Conservation (phyloP, 1,284 basidiomycete species). For the Microbotryomycetes sp. region DNA sequence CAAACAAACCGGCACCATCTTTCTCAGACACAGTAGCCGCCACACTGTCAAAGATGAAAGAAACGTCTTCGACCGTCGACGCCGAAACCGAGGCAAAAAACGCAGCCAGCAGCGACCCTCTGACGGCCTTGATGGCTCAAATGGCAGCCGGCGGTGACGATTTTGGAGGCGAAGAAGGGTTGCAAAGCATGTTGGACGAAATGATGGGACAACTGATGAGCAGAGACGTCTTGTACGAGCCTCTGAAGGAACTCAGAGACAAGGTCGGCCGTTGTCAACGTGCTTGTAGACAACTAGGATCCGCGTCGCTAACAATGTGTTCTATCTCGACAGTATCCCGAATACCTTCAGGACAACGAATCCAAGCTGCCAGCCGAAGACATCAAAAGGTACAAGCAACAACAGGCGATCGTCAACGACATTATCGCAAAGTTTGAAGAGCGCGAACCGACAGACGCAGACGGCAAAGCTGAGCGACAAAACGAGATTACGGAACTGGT, state of each 20-base stretch:
- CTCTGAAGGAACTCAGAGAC: constrained; percentile 75
- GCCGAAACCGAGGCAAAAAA: constrained; percentile 43
- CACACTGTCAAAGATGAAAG: constrained; percentile 71
- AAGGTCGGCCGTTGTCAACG: constrained; percentile 64
- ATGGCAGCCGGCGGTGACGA: constrained; percentile 36
- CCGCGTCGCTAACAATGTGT: not conserved
- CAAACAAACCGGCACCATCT: constrained; percentile 24
- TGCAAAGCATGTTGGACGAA: constrained; percentile 70
- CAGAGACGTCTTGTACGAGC: constrained; percentile 87
- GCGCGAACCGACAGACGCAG: constrained; percentile 51
- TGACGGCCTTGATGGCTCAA: constrained; percentile 41
- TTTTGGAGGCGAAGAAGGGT: constrained; percentile 52
- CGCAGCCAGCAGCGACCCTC: constrained; percentile 42
- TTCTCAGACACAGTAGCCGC: constrained; percentile 72
- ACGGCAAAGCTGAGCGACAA: constrained; percentile 53
- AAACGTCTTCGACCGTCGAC: constrained; percentile 51
- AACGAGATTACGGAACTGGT: constrained; percentile 60
- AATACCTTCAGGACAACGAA: constrained; percentile 57
- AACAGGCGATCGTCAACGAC: constrained; percentile 56
- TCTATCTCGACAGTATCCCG: constrained; percentile 65
- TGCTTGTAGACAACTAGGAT: not conserved
- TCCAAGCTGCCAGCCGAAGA: constrained; percentile 54
- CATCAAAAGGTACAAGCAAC: constrained; percentile 59
- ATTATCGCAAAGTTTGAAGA: constrained; percentile 71
- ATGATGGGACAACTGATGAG: constrained; percentile 94